These are phyloP conservation scores for Aspergillus latus DNA, from an alignment of 2,329 filamentous ascomycete genomes.

Conservation along the genomic window DNA sequence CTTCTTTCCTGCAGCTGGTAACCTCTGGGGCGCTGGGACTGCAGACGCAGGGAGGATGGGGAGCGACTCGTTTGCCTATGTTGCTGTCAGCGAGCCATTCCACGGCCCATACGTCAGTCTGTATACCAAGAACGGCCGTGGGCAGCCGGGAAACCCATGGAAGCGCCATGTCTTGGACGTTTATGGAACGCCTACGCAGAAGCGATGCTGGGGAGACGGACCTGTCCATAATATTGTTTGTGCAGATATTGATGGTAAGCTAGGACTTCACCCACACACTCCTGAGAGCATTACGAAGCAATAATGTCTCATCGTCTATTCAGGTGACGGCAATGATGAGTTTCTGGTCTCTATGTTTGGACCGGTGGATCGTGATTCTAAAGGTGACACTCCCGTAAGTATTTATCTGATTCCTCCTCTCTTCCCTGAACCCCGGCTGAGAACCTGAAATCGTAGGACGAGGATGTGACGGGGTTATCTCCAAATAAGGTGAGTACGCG, in stretches of 20 bases:
- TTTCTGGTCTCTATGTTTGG: slow-evolving; percentile 2
- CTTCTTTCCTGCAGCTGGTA: neutral
- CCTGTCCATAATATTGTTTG: neutral
- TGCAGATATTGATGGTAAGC: neutral
- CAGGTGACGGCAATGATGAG: slow-evolving; percentile 2
- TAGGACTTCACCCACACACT: too few relatives aligned
- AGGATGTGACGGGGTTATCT: too few relatives aligned
- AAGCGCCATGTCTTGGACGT: slow-evolving; percentile 1
- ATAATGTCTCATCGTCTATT: too few relatives aligned
- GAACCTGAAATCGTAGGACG: too few relatives aligned
- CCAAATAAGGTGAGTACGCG: neutral
- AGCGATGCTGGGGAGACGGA: neutral
- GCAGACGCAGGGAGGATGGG: neutral
- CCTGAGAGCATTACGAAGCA: too few relatives aligned
- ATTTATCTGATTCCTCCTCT: too few relatives aligned
- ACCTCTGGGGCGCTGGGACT: neutral
- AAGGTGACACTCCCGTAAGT: neutral
- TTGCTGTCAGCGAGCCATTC: neutral
- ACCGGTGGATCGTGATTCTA: neutral
- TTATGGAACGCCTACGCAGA: neutral
- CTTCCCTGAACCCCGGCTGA: too few relatives aligned
- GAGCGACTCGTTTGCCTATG: neutral
- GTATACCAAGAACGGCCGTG: neutral
- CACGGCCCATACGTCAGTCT: neutral
- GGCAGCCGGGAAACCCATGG: neutral